These are phyloP conservation scores for Pochonia chlamydosporia DNA, from an alignment of 2,329 filamentous ascomycete genomes.

Conservation along the genomic window DNA sequence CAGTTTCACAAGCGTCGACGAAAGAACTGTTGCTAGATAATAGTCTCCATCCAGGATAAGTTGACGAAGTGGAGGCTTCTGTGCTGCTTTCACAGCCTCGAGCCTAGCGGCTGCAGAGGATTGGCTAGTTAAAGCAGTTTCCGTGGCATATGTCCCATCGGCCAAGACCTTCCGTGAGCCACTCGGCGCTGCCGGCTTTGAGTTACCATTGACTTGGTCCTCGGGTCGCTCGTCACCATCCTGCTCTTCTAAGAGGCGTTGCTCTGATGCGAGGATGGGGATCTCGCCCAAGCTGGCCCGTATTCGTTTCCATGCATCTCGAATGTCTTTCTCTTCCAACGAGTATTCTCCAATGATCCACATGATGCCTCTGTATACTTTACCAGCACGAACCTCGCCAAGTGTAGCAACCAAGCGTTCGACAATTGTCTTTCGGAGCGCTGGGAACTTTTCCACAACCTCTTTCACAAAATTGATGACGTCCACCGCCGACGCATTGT, in stretches of 20 bases:
- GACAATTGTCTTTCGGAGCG: constrained; percentile 80
- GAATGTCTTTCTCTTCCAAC: constrained; percentile 85
- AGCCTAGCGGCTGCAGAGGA: constrained; percentile 84
- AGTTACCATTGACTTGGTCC: constrained; percentile 71
- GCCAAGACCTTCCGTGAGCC: constrained; percentile 89
- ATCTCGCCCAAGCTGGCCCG: constrained; percentile 92
- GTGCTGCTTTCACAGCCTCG: constrained; percentile 93
- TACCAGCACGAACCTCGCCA: constrained; percentile 88
- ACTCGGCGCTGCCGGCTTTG: constrained; percentile 68
- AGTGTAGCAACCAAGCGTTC: constrained; percentile 84
- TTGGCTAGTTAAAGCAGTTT: constrained; percentile 90
- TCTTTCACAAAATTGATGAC: constrained; percentile 99
- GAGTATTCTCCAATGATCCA: constrained; percentile 99
- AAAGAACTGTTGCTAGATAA: constrained; percentile 91
- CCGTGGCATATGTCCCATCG: constrained; percentile 95
- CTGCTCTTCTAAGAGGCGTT: constrained; percentile 81
- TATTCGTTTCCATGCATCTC: constrained; percentile 95
- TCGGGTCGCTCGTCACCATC: constrained; percentile 61
- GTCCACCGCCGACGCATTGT: constrained; percentile 92
- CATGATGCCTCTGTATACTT: constrained; percentile 92
- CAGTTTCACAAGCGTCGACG: constrained; percentile 90
- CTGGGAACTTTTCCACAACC: constrained; percentile 95
- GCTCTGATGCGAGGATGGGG: constrained; percentile 91
- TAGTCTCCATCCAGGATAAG: constrained; percentile 97
- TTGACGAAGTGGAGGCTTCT: constrained; percentile 91